Evolutionary conservation across 305 asterid species (phyloP).

Genomic region (Euphrasia arctica): DNA sequence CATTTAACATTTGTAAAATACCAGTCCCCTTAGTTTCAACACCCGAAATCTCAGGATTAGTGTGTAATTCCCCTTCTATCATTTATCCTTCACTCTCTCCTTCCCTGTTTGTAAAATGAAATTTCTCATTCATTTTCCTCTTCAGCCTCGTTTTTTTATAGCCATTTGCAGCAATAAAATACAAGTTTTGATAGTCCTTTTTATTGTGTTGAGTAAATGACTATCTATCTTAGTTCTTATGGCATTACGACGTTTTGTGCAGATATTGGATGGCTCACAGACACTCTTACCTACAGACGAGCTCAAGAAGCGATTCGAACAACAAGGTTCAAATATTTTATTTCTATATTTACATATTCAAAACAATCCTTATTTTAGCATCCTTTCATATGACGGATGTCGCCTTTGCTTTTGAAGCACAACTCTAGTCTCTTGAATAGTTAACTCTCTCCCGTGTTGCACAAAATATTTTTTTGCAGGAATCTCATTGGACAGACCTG

Average conservation of each 20-base stretch:
- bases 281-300: conserved; percentile 73
- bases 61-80: too few species aligned
- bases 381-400: background rate
- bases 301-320: conserved; percentile 68
- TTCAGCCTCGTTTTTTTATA: background rate
- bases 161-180: background rate
- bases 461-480: conserved; percentile 32
- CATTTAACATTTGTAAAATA: too few species aligned
- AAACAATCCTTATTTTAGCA: too few species aligned
- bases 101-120: background rate
- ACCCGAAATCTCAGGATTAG: too few species aligned
- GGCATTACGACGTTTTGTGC: conserved; percentile 25
- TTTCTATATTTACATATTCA: too few species aligned
- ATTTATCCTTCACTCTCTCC: too few species aligned
- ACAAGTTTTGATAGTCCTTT: background rate
- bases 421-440: background rate
- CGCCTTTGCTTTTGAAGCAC: too few species aligned
- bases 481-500: conserved; percentile 54
- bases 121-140: background rate
- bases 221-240: background rate
- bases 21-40: too few species aligned
- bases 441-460: background rate
- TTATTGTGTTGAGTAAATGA: background rate
- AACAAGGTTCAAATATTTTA: conserved; percentile 54
- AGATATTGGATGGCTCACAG: conserved; percentile 83